phyloP scores from a whole-genome alignment of 345 rosid genomes.

The Aquilaria sinensis region DNA sequence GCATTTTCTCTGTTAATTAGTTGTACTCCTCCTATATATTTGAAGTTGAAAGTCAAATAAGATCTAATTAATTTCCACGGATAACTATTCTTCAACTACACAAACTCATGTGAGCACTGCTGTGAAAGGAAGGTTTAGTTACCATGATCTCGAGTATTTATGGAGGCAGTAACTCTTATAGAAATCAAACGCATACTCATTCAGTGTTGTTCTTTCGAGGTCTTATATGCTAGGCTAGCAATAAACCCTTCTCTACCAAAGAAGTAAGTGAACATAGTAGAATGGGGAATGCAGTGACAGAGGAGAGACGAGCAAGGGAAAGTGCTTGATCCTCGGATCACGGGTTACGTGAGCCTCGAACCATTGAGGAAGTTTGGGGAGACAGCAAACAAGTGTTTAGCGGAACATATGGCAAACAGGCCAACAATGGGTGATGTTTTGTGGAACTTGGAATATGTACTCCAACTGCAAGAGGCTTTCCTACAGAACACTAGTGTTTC shows the following conservation, averaged over 20 bases:
- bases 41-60: too few relatives aligned
- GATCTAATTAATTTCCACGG: too few relatives aligned
- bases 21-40: too few relatives aligned
- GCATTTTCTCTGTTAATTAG: too few relatives aligned
- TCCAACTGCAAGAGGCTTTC: constrained; percentile 9
- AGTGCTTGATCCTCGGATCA: constrained; percentile 8
- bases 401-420: constrained; percentile 12
- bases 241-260: constrained; percentile 14
- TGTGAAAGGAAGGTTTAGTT: constrained; percentile 19
- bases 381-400: constrained; percentile 19
- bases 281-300: constrained; percentile 13
- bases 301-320: constrained; percentile 6
- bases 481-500: background rate
- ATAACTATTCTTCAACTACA: too few relatives aligned
- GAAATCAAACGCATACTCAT: constrained; percentile 20
- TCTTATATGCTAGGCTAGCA: constrained; percentile 14
- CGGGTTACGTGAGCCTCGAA: constrained; percentile 3
- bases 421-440: constrained; percentile 18
- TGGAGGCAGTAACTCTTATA: constrained; percentile 16
- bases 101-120: constrained; percentile 18
- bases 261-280: constrained; percentile 16
- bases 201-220: constrained; percentile 19
- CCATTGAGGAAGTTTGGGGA: constrained; percentile 16
- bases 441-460: constrained; percentile 20
- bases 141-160: constrained; percentile 19